Base-by-base conservation (phyloP, 1,139 yeast species). In the Yarrowia galli region DNA sequence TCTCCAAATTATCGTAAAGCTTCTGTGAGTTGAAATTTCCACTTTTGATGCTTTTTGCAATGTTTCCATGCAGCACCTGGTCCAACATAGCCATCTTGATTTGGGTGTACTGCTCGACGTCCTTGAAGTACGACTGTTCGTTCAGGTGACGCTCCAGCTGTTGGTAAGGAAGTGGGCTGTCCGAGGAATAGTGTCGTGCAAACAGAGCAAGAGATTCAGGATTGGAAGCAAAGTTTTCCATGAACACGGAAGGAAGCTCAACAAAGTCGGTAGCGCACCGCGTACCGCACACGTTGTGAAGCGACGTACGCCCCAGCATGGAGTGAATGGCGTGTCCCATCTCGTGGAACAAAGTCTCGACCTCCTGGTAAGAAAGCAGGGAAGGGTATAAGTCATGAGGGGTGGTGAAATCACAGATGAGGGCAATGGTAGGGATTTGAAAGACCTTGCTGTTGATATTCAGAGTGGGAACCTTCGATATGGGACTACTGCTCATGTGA, bases 321-420 rank as follows among this genome's bases (percentile, higher is more conserved):
- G 98, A 92, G 77, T 95, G 99, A 87, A 95, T 90, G 1, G 99
- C 99, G 79, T 95, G 99, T 0, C 99, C 99, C 97, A 95, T 92
- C 78, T 95, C 99, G 78, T 95, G 99, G 80, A 96, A 95, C 42
- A 95, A 80, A 0, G 99, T 95, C 74, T 93, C 97, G 6, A 95
- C 93, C 74, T 96, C 98, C 69, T 84, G 86, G 70, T 91, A 82
- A 10, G 89, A 82, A 51, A 95, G 79, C 32, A 91, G 80, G 63
- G 88, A 83, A 15, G 68, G 56, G 15, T 72, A 72, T 1, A 71
- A 71, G 53, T 80, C 80, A 20, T 81, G 82, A n/a, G 81, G 81
- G 16, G 66, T 36, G 2, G 66, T 61, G 77, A 95, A 95, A 75
- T 92, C 93, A 75, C 98, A 95, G 36, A 92, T 91, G 40, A 95